Percentiles rank a stretch among this genome's conserved stretches.
Evolutionary conservation across 371 early-diverging fungal species (phyloP).

Genomic region (Lichtheimia corymbifera): DNA sequence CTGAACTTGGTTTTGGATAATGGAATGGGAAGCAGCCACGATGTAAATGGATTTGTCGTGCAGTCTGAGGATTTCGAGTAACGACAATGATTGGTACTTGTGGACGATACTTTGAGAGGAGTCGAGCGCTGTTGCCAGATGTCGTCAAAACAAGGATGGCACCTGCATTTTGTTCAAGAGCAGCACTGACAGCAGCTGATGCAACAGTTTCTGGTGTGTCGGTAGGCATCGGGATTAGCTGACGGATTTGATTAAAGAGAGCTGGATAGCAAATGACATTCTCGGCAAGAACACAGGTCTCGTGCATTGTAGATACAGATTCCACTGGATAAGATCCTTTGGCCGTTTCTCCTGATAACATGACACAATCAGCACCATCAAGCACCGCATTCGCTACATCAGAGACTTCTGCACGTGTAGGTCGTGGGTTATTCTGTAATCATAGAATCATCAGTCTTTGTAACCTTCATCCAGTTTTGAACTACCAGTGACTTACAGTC

Average conservation of each 20-base stretch:
- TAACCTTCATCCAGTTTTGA: no score
- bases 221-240: conserved; percentile 73
- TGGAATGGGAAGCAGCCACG: conserved; percentile 92
- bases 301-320: conserved; percentile 76
- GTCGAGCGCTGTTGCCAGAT: conserved; percentile 86
- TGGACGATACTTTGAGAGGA: conserved; percentile 95
- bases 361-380: conserved; percentile 98
- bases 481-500: conserved; percentile 60
- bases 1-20: conserved; percentile 64
- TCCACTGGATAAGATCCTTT: conserved; percentile 86
- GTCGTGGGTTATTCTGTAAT: conserved; percentile 79
- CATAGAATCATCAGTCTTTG: no score
- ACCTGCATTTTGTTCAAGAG: conserved; percentile 85
- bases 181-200: conserved; percentile 88
- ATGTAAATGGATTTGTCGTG: conserved; percentile 84
- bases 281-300: conserved; percentile 77
- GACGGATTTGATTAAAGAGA: conserved; percentile 79
- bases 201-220: conserved; percentile 92
- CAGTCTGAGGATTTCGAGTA: conserved; percentile 82
- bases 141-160: conserved; percentile 85
- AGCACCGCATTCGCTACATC: conserved; percentile 98
- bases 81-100: conserved; percentile 90
- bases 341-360: conserved; percentile 99
- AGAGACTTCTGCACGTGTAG: conserved; percentile 98
- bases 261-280: conserved; percentile 77